phyloP scores from a whole-genome alignment of 139 green algal species.

The Nannochloris sp. region DNA sequence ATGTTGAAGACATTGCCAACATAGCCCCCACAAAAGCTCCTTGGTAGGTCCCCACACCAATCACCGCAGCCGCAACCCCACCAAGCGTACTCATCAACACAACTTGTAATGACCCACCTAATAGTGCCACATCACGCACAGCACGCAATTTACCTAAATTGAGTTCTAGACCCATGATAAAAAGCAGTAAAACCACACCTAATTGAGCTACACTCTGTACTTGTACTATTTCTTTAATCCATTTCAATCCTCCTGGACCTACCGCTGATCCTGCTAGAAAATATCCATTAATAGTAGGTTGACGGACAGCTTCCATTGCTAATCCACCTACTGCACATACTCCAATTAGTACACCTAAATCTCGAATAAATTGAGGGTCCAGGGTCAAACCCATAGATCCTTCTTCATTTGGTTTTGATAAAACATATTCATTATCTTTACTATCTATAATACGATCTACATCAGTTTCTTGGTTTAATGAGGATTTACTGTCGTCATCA shows the following conservation, averaged over 20 bases:
- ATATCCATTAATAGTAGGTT: slow-evolving; percentile 94
- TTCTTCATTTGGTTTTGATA: slow-evolving; percentile 83
- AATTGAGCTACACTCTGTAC: slow-evolving; percentile 93
- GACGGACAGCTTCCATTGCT: slow-evolving; percentile 64
- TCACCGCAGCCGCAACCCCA: slow-evolving; percentile 26
- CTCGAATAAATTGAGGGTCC: slow-evolving; percentile 78
- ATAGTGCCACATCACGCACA: slow-evolving; percentile 74
- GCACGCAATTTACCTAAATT: slow-evolving; percentile 67
- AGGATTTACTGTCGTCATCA: not conserved
- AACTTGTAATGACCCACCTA: slow-evolving; percentile 49
- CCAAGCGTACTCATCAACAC: slow-evolving; percentile 37
- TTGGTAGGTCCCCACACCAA: slow-evolving; percentile 31
- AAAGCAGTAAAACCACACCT: slow-evolving; percentile 92
- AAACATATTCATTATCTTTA: slow-evolving; percentile 96
- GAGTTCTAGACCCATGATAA: slow-evolving; percentile 91
- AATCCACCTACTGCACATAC: slow-evolving; percentile 61
- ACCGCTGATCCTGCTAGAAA: slow-evolving; percentile 86
- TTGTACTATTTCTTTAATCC: slow-evolving; percentile 57
- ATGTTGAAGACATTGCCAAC: slow-evolving; percentile 73
- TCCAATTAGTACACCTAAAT: slow-evolving; percentile 72
- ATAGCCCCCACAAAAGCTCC: slow-evolving; percentile 89
- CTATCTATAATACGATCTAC: slow-evolving; percentile 93
- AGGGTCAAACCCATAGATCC: slow-evolving; percentile 73
- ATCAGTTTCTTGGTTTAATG: slow-evolving; percentile 42
- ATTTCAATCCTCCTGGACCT: slow-evolving; percentile 78